Evolutionary conservation across 768 basidiomycete genomes (phyloP).

Genomic region (Termitomyces heimii): DNA sequence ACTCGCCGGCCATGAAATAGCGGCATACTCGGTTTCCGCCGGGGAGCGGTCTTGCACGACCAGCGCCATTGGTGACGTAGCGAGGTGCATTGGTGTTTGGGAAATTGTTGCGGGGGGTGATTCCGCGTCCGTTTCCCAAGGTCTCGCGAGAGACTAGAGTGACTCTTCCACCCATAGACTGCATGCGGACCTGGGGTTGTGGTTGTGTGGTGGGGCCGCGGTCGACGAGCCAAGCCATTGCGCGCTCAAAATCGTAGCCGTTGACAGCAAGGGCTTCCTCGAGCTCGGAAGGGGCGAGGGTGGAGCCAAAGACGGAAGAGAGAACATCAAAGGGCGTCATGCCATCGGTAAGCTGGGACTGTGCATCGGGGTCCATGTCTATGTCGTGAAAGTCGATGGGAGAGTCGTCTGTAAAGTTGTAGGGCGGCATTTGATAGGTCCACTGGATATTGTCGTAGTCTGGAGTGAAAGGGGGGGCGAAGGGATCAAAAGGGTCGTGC

Average conservation of each 20-base stretch:
- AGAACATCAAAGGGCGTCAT: conserved; percentile 99
- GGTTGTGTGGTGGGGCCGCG: conserved; percentile 45
- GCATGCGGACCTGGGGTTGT: conserved; percentile 43
- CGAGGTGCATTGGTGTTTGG: conserved; percentile 28
- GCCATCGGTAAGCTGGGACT: conserved; percentile 64
- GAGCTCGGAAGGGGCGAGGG: conserved; percentile 83
- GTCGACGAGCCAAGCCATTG: conserved; percentile 94
- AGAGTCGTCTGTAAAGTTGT: conserved; percentile 18
- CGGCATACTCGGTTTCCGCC: conserved; percentile 84
- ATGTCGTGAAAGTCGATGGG: conserved; percentile 18
- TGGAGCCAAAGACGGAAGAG: conserved; percentile 87
- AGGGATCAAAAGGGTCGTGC: conserved; percentile 82
- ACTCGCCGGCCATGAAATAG: conserved; percentile 96
- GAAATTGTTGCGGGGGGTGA: conserved; percentile 24
- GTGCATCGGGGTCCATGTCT: conserved; percentile 43
- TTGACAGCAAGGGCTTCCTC: conserved; percentile 88
- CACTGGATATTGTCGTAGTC: conserved; percentile 45
- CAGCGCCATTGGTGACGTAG: conserved; percentile 43
- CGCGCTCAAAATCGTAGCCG: conserved; percentile 91
- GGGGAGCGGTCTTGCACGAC: conserved; percentile 36
- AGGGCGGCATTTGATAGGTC: conserved; percentile 18
- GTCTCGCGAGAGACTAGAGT: conserved; percentile 58
- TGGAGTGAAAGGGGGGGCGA: conserved; percentile 55
- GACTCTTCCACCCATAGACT: conserved; percentile 62
- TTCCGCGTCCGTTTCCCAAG: conserved; percentile 36